Base-by-base conservation (phyloP, 345 rosid genomes). In the Syzygium grande region DNA sequence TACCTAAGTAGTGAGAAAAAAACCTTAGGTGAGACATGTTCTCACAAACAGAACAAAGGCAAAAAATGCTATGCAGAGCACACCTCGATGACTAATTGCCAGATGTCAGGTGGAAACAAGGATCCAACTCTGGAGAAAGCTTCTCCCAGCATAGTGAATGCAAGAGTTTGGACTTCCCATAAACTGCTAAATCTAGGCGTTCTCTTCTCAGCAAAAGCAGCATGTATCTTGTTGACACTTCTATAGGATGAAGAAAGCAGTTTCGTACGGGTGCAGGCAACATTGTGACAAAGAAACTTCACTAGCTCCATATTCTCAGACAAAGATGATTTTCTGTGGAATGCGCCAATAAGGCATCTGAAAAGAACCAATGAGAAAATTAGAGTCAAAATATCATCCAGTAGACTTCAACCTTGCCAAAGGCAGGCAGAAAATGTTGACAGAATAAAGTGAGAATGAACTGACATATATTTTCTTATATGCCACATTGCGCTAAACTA, bases 1-100 rank as follows among this genome's bases (percentile, higher is more conserved):
- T 89, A 92, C 97, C 99, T 97, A 89, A 88, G 80, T 85, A 34
- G 49, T 73, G 49, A 73, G 41, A 68, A 68, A 9, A 17, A 38
- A 73, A 73, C 43, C 14, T 73, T 38, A 38, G 27, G 49, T 73
- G 49, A 22, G 15, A 27, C 49, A 38, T 73, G 49, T 13, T 38
- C 38, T 73, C 14, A 73, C 49, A 73, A 73, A 73, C 49, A 38
- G 10, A 38, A 19, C 10, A 49, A 38, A 11, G 27, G 4, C 8
- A 38, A 73, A 73, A 73, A 73, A 34, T 73, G 83, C 14, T 9
- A 38, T 19, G 14, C 83, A 73, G 3, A 73, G 83, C 49, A 73
- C 19, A 96, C 99, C 97, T 95, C 92, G 68, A 95, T 87, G 23
- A 95, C 91, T 58, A 94, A 95, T 86, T 94, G 95, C 94, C 95